Base-by-base conservation (phyloP, 352 stramenopile species). In the Phytopythium sindhum region DNA sequence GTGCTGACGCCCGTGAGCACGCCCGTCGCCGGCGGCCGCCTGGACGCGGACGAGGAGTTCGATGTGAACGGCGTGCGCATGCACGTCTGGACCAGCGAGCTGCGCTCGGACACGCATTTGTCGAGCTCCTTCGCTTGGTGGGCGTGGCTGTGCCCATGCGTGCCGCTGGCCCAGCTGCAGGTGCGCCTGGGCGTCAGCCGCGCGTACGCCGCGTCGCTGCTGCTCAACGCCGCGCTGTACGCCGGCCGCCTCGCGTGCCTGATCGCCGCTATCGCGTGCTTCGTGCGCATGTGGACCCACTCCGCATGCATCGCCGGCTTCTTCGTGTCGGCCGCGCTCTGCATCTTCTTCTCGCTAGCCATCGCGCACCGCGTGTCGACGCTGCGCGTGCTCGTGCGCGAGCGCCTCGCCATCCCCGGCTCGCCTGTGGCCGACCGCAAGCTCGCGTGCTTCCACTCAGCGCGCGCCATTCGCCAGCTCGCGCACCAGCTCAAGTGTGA, bases 401-500 rank as follows among this genome's bases (percentile, higher is more conserved):
- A 80, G 53, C 66, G 73, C 19, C 61, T 77, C 28, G 67, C 73
- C 54, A 80, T 80, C 52, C 52, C 69, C 29, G 73, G 73, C 10
- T 75, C 66, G 11, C 45, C 23, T 42, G 72, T 73, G 47, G 62
- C 75, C 8, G 73, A 80, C 63, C 69, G 69, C 37, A 37, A 39
- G 37, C 61, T 64, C 58, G 50, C 59, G 28, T 68, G 60, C 51
- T 5, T 67, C 15, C 64, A 66, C 59, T 72, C 69, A 35, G 57
- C 69, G 53, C 73, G 69, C 33, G 67, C 58, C 47, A 80, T 80
- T 35, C 73, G 73, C 14, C 73, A 80, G 61, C 75, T 77, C 63
- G 73, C 67, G 12, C 63, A 68, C 44, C 73, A 80, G 56, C 67
- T 80, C 35, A 73, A 80, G 62, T 80, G 73, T 47, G 69, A 80